Evolutionary conservation across 495 filamentous ascomycete species (phyloP).

Genomic region (Astrocystis sublimbata): DNA sequence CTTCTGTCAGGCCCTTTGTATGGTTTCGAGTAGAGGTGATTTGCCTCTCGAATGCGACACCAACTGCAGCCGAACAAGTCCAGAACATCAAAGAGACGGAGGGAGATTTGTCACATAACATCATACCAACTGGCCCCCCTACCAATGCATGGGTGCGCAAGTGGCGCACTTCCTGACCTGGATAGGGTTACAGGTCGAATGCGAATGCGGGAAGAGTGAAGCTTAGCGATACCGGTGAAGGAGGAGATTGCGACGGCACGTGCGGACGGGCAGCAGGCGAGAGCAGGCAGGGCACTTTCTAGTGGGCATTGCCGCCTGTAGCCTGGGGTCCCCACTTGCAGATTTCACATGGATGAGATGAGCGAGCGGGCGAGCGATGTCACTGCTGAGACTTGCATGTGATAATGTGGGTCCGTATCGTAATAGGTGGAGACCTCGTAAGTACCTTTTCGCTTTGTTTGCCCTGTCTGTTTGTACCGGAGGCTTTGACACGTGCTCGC

Average conservation of each 20-base stretch:
- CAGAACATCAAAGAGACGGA: no score
- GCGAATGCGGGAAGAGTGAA: background rate
- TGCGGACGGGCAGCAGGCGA: no score
- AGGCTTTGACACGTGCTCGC: conserved; percentile 13
- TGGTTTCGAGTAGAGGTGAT: background rate
- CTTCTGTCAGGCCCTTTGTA: background rate
- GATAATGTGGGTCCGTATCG: background rate
- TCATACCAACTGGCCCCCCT: background rate
- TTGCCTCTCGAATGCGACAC: no score
- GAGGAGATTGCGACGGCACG: no score
- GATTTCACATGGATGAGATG: no score
- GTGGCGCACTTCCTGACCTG: no score
- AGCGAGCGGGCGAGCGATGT: background rate
- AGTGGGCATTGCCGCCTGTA: no score
- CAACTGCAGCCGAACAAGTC: no score
- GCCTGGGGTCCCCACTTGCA: background rate
- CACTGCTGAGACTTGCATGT: conserved; percentile 12
- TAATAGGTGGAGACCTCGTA: background rate
- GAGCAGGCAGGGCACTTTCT: no score
- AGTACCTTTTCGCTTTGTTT: background rate
- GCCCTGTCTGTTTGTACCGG: background rate
- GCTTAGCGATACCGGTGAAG: no score
- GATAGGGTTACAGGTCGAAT: background rate
- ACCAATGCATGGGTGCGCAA: background rate
- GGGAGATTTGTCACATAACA: no score